phyloP scores from a whole-genome alignment of 2,329 filamentous ascomycete genomes.

The Anthostomella pinea region DNA sequence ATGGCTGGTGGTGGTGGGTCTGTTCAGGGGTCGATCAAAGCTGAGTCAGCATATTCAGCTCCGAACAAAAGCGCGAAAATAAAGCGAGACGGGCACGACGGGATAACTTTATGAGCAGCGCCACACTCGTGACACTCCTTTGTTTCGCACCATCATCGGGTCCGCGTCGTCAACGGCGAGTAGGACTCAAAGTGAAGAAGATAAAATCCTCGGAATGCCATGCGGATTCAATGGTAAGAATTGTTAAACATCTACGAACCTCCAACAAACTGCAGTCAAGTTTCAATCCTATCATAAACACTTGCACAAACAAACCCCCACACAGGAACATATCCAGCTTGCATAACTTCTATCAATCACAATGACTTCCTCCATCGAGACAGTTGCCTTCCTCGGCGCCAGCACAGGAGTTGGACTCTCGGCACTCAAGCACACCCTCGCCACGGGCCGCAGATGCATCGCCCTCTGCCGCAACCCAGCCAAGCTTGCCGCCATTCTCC shows the following conservation, averaged over 20 bases:
- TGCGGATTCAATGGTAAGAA: too few species aligned
- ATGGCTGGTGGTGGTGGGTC: too few species aligned
- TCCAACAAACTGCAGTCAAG: too few species aligned
- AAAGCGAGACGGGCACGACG: neutral
- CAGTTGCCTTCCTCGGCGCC: constrained; percentile 52
- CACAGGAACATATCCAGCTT: too few species aligned
- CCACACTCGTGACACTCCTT: too few species aligned
- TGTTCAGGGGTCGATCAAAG: too few species aligned
- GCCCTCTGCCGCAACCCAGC: constrained; percentile 49
- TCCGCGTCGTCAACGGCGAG: neutral
- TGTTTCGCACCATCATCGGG: neutral
- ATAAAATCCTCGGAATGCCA: neutral
- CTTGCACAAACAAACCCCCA: too few species aligned
- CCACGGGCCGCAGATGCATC: constrained; percentile 44
- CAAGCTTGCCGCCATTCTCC: constrained; percentile 42
- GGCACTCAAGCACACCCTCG: constrained; percentile 45
- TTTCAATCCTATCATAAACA: too few species aligned
- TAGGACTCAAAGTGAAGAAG: neutral
- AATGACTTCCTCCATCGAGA: too few species aligned
- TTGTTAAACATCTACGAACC: too few species aligned
- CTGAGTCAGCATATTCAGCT: too few species aligned
- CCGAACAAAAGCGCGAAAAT: neutral
- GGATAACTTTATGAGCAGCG: too few species aligned
- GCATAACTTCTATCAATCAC: constrained; percentile 5
- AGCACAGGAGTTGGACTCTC: constrained; percentile 49